Conservation (phyloP, 805 yeast species). For the Blastobotrys parvus region DNA sequence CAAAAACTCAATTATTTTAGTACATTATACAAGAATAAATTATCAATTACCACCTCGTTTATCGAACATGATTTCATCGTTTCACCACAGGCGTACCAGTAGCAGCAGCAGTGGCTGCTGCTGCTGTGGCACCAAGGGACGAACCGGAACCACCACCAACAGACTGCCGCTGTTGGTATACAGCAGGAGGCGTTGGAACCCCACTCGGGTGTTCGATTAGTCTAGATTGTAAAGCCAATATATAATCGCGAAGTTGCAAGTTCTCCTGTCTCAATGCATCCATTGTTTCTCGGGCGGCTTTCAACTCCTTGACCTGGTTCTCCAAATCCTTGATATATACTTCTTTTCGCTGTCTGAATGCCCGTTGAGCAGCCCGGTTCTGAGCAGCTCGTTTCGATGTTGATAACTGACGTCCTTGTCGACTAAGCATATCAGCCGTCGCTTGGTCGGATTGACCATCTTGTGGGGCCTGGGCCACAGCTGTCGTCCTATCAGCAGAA, state of each 20-base stretch:
- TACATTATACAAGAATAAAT: no score
- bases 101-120: no score
- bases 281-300: conserved; percentile 53
- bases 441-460: not conserved
- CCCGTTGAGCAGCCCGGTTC: conserved; percentile 85
- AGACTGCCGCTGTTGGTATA: conserved; percentile 4
- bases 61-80: no score
- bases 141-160: not conserved
- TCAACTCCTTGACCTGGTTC: conserved; percentile 53
- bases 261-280: conserved; percentile 65
- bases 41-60: no score
- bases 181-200: conserved; percentile 16
- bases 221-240: conserved; percentile 59
- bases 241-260: conserved; percentile 62
- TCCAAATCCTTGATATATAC: conserved; percentile 75
- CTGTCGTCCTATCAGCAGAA: not conserved
- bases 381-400: conserved; percentile 83
- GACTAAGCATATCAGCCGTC: conserved; percentile 2
- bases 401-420: conserved; percentile 38
- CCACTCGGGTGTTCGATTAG: conserved; percentile 46
- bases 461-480: not conserved
- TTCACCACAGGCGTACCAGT: no score
- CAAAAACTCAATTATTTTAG: no score
- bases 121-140: not conserved
- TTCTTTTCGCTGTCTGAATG: conserved; percentile 81